Percentiles rank a stretch among this genome's conserved stretches.
Conservation (phyloP, 192 early-diverging fungal genomes). For the Physocladia obscura region DNA sequence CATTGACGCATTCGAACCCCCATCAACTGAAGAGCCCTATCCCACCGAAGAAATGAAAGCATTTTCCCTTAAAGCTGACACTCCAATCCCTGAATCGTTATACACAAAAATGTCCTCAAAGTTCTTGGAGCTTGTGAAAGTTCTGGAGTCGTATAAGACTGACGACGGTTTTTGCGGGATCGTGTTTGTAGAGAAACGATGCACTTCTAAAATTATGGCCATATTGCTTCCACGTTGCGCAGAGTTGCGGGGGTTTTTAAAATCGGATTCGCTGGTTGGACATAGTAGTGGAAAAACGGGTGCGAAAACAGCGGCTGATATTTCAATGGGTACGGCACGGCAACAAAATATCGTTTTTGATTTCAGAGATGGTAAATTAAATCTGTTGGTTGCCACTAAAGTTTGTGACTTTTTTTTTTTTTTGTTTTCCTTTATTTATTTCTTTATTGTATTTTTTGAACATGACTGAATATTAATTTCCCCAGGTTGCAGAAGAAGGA, state of each 20-base stretch:
- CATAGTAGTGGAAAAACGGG: neutral
- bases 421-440: neutral
- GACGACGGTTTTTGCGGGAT: slow-evolving; percentile 73
- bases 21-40: no score
- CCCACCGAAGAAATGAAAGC: neutral
- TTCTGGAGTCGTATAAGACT: slow-evolving; percentile 53
- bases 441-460: neutral
- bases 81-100: neutral
- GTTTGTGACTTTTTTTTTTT: slow-evolving; percentile 5
- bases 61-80: neutral
- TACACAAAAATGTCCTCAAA: slow-evolving; percentile 50
- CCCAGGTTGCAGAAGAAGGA: slow-evolving; percentile 87
- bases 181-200: slow-evolving; percentile 76
- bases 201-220: slow-evolving; percentile 67
- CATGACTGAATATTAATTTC: neutral
- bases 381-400: slow-evolving; percentile 85
- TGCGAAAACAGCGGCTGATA: slow-evolving; percentile 2
- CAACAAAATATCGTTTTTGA: slow-evolving; percentile 64
- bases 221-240: slow-evolving; percentile 51
- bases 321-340: slow-evolving; percentile 30
- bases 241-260: slow-evolving; percentile 50
- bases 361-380: slow-evolving; percentile 68
- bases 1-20: no score
- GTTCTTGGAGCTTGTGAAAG: slow-evolving; percentile 62
- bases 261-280: slow-evolving; percentile 57